phyloP scores from a whole-genome alignment of 108 stramenopile species.

The Stephanodiscus triporus region DNA sequence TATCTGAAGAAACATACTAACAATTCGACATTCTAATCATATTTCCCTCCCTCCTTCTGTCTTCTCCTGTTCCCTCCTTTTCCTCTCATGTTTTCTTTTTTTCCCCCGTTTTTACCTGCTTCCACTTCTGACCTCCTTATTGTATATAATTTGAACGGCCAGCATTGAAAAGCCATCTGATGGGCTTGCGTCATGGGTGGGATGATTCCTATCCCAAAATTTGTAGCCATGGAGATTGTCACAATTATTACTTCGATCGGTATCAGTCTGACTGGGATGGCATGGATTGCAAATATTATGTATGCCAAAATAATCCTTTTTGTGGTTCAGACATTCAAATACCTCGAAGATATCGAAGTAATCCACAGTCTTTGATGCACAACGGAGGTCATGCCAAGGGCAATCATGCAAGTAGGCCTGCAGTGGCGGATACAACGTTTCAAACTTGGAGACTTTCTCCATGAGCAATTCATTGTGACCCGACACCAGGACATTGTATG shows the following conservation, averaged over 20 bases:
- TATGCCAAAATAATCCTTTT: conserved; percentile 5
- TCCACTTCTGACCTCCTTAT: not conserved
- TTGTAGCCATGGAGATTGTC: conserved; percentile 9
- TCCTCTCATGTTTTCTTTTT: too few relatives aligned
- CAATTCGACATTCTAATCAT: too few relatives aligned
- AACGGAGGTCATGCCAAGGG: too few relatives aligned
- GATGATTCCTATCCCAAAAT: conserved; percentile 30
- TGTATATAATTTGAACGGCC: conserved; percentile 14
- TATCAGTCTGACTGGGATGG: conserved; percentile 15
- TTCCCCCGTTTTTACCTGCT: not conserved
- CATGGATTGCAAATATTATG: conserved; percentile 12
- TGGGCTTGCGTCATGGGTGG: conserved; percentile 21
- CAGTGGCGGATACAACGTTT: not conserved
- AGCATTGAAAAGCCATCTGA: conserved; percentile 21
- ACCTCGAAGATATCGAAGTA: conserved; percentile 2
- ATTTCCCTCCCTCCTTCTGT: too few relatives aligned
- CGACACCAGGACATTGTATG: conserved; percentile 15
- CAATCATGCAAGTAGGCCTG: not conserved
- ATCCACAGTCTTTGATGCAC: conserved; percentile 1
- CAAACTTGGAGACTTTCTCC: conserved; percentile 3
- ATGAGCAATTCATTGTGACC: conserved; percentile 16
- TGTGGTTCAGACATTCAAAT: conserved; percentile 12
- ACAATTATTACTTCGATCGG: not conserved
- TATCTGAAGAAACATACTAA: too few relatives aligned
- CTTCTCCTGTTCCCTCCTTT: too few relatives aligned